Evolutionary conservation across 2,329 filamentous ascomycete genomes (phyloP).

Genomic region (Dactylellina leptospora): DNA sequence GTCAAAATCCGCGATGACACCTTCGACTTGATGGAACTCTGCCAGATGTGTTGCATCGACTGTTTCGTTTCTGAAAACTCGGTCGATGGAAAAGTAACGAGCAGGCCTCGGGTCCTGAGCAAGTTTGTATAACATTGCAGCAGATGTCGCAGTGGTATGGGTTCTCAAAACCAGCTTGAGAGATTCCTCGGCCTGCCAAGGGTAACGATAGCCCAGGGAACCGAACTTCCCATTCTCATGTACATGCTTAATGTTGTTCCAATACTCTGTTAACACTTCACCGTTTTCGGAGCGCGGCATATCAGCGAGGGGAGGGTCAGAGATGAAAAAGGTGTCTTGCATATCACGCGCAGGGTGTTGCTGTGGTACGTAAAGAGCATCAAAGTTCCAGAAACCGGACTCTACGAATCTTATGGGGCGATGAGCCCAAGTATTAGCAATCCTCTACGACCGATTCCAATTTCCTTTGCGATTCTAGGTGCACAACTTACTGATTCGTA

Average conservation of each 20-base stretch:
- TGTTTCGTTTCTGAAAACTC: constrained; percentile 97
- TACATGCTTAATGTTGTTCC: constrained; percentile 83
- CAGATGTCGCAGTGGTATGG: constrained; percentile 91
- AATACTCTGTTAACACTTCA: constrained; percentile 82
- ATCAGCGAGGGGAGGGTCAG: constrained; percentile 81
- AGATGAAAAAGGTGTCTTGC: constrained; percentile 98
- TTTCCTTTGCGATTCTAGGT: background rate
- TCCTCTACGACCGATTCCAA: too few relatives aligned
- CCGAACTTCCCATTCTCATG: constrained; percentile 92
- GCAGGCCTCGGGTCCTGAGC: constrained; percentile 83
- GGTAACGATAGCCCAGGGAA: constrained; percentile 95
- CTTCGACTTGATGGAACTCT: constrained; percentile 98
- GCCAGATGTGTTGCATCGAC: constrained; percentile 96
- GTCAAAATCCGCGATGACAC: constrained; percentile 96
- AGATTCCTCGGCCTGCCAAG: constrained; percentile 88
- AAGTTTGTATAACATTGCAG: constrained; percentile 88
- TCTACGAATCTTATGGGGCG: constrained; percentile 75
- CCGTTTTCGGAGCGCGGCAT: constrained; percentile 69
- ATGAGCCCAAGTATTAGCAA: constrained; percentile 14
- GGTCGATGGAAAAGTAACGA: constrained; percentile 98
- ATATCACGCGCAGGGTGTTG: constrained; percentile 97
- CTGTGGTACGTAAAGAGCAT: constrained; percentile 93
- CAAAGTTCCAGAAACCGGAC: constrained; percentile 99
- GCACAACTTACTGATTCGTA: constrained; percentile 72
- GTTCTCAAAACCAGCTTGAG: constrained; percentile 88